phyloP scores from a whole-genome alignment of 306 rosid species.

The Trichosanthes cucumerina region DNA sequence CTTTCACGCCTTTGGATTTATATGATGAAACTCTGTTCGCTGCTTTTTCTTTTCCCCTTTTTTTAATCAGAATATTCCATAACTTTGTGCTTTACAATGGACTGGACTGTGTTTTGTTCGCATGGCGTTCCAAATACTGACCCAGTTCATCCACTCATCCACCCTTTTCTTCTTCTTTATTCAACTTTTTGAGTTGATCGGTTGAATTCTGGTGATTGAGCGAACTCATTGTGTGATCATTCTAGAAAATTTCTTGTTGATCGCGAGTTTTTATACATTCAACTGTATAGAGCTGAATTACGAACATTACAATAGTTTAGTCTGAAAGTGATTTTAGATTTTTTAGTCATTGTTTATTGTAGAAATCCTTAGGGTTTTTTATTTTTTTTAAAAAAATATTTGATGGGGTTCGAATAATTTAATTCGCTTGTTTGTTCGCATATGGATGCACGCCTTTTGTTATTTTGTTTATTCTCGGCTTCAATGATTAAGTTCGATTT shows the following conservation, averaged over 20 bases:
- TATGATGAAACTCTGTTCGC: background rate
- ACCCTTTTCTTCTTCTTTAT: background rate
- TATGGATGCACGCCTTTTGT: background rate
- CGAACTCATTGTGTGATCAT: background rate
- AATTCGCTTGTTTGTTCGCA: background rate
- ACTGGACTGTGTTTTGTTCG: background rate
- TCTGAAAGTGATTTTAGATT: background rate
- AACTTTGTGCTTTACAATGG: background rate
- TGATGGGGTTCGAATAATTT: background rate
- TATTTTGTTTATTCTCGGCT: background rate
- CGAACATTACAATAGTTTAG: background rate
- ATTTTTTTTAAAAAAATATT: too few relatives aligned
- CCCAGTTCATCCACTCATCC: background rate
- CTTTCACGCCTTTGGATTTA: background rate
- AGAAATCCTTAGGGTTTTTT: background rate
- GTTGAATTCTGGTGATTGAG: background rate
- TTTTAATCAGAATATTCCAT: background rate
- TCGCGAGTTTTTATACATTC: background rate
- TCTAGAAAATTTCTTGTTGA: background rate
- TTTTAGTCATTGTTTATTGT: background rate
- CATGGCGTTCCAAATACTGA: background rate
- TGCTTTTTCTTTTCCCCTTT: background rate
- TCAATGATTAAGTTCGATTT: background rate
- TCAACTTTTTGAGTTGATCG: background rate
- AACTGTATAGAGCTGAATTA: background rate